Evolutionary conservation across 331 rosid species (phyloP), one percentile per base, ranked within the genome.

Genomic region (Stylosanthes scabra): DNA sequence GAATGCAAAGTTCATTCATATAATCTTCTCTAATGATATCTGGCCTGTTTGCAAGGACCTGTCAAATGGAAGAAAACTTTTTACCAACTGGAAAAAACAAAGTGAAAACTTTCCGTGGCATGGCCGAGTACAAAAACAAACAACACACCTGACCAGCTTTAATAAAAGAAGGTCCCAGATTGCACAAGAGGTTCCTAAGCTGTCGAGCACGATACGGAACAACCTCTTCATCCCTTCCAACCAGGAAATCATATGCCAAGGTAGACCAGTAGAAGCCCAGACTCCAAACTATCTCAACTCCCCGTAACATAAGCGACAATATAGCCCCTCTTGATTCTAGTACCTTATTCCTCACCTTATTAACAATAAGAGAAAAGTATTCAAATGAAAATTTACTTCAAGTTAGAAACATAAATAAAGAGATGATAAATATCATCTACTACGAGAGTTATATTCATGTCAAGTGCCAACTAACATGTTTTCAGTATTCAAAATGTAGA

Each of bases 11-110:
- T 70, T 95, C 99, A 79, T 90, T 95, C 99, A 95, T 91, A 81
- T 95, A 95, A 86, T 95, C 99, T 90, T 95, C 99, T 86, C 99
- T 88, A 25, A 94, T 91, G 68, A 93, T 94, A 75, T 94, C 99
- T 4, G 99, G 99, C 84, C 99, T 86, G 85, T 84, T 95, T 52
- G 99, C 99, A 82, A 95, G 97, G 74, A 94, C 99, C 99, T 94
- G 85, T 73, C 80, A 82, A 67, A 66, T 71, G 59, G 73, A 70
- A 51, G 47, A 75, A 60, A 63, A 56, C 37, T 49, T 72, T 16
- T 80, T 47, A 72, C 63, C 29, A 78, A 80, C 29, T 56, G 20
- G 72, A 61, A 72, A 63, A 82, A 51, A 47, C 62, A 72, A 61
- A 66, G 16, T 31, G 13, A 50, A 42, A 8, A 31, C 14, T 64